These are phyloP conservation scores for Peniophora sp. DNA, from an alignment of 1,284 basidiomycete genomes.

Conservation along the genomic window DNA sequence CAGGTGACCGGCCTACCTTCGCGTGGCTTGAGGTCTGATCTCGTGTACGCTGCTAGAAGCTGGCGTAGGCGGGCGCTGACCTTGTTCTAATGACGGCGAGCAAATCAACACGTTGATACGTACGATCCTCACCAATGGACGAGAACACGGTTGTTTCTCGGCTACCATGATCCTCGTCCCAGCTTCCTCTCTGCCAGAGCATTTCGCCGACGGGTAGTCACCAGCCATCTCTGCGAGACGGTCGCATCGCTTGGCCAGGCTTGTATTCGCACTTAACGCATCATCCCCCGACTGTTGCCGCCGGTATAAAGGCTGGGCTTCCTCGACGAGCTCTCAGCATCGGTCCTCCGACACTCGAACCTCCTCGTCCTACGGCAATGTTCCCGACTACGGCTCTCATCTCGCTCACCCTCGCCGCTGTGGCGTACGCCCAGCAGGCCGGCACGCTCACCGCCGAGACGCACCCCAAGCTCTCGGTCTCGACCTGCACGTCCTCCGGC, in stretches of 20 bases:
- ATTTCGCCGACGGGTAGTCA: background rate
- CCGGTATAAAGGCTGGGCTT: background rate
- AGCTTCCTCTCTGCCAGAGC: background rate
- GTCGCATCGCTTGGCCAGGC: background rate
- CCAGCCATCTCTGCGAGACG: background rate
- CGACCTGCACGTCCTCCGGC: constrained; percentile 30
- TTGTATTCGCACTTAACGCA: background rate
- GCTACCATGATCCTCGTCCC: background rate
- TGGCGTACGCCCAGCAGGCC: constrained; percentile 28
- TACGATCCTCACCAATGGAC: too few species aligned
- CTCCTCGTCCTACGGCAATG: constrained; percentile 1
- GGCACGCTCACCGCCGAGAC: constrained; percentile 30
- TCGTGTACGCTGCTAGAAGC: too few species aligned
- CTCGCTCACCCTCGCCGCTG: constrained; percentile 19
- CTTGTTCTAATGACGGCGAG: too few species aligned
- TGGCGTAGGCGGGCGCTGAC: too few species aligned
- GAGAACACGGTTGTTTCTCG: background rate
- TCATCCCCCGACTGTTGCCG: background rate
- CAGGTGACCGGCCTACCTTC: too few species aligned
- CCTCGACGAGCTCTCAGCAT: background rate
- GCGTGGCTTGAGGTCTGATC: too few species aligned
- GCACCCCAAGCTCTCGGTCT: constrained; percentile 31
- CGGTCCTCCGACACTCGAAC: background rate
- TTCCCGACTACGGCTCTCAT: constrained; percentile 20
- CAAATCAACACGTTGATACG: too few species aligned